Conservation (phyloP, 106 monocot species). For the Phalaenopsis aphrodite region DNA sequence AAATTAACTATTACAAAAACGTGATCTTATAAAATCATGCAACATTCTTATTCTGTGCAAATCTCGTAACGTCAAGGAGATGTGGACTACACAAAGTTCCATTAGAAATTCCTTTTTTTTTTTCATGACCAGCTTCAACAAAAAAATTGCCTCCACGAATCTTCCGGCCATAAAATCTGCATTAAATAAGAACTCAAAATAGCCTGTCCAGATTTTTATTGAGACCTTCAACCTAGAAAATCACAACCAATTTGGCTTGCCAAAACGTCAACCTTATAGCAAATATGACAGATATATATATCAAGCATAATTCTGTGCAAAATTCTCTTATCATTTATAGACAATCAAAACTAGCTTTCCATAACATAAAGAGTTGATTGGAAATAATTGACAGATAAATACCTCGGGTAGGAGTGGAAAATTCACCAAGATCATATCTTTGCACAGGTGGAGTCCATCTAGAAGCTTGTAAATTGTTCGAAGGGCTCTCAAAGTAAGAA, state of each 20-base stretch:
- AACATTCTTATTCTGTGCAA: too few relatives aligned
- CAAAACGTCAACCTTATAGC: neutral
- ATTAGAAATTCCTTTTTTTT: neutral
- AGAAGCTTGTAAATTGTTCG: slow-evolving; percentile 42
- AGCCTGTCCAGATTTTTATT: neutral
- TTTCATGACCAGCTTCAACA: neutral
- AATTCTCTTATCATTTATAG: neutral
- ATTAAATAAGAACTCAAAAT: neutral
- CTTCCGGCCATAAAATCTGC: neutral
- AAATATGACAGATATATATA: neutral
- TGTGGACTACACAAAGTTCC: neutral
- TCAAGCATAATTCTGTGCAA: neutral
- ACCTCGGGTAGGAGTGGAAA: slow-evolving; percentile 64
- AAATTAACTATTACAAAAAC: too few relatives aligned
- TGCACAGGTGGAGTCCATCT: slow-evolving; percentile 56
- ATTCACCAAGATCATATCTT: slow-evolving; percentile 66
- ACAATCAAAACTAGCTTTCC: neutral
- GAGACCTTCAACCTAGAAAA: neutral
- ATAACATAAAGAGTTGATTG: neutral
- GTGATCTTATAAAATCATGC: too few relatives aligned
- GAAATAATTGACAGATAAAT: neutral
- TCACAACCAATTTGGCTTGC: neutral
- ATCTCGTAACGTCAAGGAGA: too few relatives aligned
- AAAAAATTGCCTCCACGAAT: neutral
- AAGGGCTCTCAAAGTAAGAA: slow-evolving; percentile 73